Evolutionary conservation across 140 eudicot genomes (phyloP), one percentile per base, ranked within the genome.

Genomic region (Bidens hawaiensis): DNA sequence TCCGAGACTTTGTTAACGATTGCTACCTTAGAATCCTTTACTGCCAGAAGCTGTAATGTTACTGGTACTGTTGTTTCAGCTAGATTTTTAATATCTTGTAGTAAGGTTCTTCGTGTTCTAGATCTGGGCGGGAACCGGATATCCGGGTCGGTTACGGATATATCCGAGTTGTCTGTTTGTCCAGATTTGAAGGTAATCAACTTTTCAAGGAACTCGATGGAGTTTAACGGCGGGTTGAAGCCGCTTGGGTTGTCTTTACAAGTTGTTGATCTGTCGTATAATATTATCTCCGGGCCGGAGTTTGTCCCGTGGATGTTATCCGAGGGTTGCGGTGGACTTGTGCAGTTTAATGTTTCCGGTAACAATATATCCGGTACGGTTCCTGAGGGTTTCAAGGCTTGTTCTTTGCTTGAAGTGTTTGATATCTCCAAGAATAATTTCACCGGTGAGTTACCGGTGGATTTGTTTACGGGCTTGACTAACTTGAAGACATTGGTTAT

Each of bases 71-170:
- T 31, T 31, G 38, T 31, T 31, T 7, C 8, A n/a, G 38, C 34
- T 30, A 30, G 4, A 3, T 3, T 7, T 30, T 3, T 30, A 7
- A 30, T 4, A 30, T 30, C 34, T 30, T 88, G 96, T 49, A 60
- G 79, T 15, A 19, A 70, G 18, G 55, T 64, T 4, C 64, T 93
- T 30, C 34, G 17, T 2, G 41, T 58, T 17, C 13, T 93, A 74
- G 99, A 93, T 82, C 96, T 93, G 58, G 66, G 86, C n/a, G 83
- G 36, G 0, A 93, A 93, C 64, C 68, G 68, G 58, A 71, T 93
- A 62, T 74, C 90, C 14, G 99, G 99, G 4, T 76, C 87, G 26
- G 38, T 81, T 28, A 55, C 79, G 23, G 94, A 77, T 68, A 4
- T 93, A 38, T 38, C 72, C 0, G 6, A 15, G 19, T 75, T 93